These are phyloP conservation scores for Neofusicoccum ribis DNA, from an alignment of 2,329 filamentous ascomycete species.

Conservation along the genomic window DNA sequence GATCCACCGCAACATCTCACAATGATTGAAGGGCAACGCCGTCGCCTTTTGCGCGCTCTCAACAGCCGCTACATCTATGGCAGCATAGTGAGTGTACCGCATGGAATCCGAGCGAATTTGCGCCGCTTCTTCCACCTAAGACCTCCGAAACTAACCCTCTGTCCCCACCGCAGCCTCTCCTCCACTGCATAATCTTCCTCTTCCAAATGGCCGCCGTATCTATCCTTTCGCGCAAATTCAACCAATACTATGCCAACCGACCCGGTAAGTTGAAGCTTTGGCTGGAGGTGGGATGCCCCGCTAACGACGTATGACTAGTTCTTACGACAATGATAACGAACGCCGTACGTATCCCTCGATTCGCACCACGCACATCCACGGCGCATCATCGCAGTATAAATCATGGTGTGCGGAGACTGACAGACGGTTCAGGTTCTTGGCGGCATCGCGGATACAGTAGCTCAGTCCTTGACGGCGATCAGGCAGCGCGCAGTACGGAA, in stretches of 20 bases:
- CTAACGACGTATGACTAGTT: constrained; percentile 52
- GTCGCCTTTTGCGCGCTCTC: constrained; percentile 64
- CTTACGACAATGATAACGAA: constrained; percentile 99
- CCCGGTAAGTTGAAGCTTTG: constrained; percentile 60
- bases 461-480: constrained; percentile 86
- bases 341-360: constrained; percentile 59
- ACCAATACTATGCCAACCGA: constrained; percentile 87
- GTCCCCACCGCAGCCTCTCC: constrained; percentile 68
- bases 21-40: constrained; percentile 46
- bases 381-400: background rate
- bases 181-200: constrained; percentile 81
- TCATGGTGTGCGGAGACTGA: background rate
- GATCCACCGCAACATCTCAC: constrained; percentile 23
- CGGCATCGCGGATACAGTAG: constrained; percentile 94
- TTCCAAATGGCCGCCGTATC: constrained; percentile 86
- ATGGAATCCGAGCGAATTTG: constrained; percentile 20
- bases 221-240: constrained; percentile 82
- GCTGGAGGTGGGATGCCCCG: background rate
- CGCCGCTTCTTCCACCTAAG: constrained; percentile 9
- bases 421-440: constrained; percentile 65
- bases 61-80: constrained; percentile 75
- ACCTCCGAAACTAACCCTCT: constrained; percentile 1
- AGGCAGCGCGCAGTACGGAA: constrained; percentile 67
- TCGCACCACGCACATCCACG: constrained; percentile 9
- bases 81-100: constrained; percentile 62